Evolutionary conservation across 2,329 filamentous ascomycete species (phyloP).

Genomic region (Aplosporella prunicola): DNA sequence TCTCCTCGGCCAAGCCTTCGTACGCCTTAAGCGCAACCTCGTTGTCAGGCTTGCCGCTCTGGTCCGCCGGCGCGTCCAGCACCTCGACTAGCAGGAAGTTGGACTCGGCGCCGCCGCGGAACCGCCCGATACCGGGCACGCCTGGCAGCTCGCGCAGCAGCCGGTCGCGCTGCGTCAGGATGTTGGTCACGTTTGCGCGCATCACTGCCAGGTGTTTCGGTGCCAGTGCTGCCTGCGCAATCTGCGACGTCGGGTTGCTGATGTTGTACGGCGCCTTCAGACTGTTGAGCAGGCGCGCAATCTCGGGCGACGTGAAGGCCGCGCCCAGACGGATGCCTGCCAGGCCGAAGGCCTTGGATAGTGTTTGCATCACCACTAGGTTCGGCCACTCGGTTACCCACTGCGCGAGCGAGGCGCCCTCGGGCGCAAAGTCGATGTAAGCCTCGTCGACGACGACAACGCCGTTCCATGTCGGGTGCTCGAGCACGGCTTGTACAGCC

Average conservation of each 20-base stretch:
- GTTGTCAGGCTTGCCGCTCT: conserved; percentile 66
- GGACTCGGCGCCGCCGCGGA: conserved; percentile 68
- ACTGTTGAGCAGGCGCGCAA: conserved; percentile 76
- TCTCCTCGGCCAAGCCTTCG: conserved; percentile 66
- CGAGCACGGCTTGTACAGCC: conserved; percentile 63
- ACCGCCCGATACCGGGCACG: conserved; percentile 68
- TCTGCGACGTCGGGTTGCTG: conserved; percentile 71
- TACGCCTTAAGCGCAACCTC: conserved; percentile 69
- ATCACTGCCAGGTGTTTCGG: conserved; percentile 61
- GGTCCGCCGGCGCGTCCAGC: conserved; percentile 48
- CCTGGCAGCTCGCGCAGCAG: conserved; percentile 63
- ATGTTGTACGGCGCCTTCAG: conserved; percentile 97
- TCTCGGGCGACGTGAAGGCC: conserved; percentile 65
- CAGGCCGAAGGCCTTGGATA: conserved; percentile 95
- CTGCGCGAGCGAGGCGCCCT: conserved; percentile 72
- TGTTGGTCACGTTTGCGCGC: conserved; percentile 57
- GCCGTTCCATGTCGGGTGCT: conserved; percentile 90
- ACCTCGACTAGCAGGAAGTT: conserved; percentile 94
- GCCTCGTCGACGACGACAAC: conserved; percentile 90
- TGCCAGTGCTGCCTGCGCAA: conserved; percentile 66
- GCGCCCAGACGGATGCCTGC: conserved; percentile 86
- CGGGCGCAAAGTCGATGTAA: conserved; percentile 86
- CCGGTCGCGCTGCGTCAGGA: conserved; percentile 68
- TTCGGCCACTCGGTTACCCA: conserved; percentile 92
- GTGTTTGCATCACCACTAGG: conserved; percentile 92